Base-by-base conservation (phyloP, 2,329 filamentous ascomycete genomes). In the Arthrobotrys musiformis region DNA sequence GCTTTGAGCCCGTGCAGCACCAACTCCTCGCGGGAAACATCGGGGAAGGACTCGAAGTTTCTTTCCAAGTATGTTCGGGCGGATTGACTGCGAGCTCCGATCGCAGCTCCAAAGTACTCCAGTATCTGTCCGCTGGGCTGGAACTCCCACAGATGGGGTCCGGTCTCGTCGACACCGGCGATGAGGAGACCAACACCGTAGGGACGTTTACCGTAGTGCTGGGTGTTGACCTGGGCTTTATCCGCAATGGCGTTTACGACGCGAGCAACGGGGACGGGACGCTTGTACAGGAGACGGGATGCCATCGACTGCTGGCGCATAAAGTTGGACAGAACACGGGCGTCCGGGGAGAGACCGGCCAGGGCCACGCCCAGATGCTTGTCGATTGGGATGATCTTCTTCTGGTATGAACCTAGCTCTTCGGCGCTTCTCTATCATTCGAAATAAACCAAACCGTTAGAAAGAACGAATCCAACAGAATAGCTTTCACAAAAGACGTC, bases 281-380 rank as follows among this genome's bases (percentile, higher is more conserved):
- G 94, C 85, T 93, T 94, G 87, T 97, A 98, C 72, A 93, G 97
- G 82, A 99, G 91, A 84, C 94, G 93, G 82, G 95, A 94, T 82
- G 93, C 92, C 82, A 99, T 93, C 79, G 93, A 97, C 86, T 98
- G 95, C 86, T 97, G 93, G 88, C 97, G 98, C 94, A 99, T 98
- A 88, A 97, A 99, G 89, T 99, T 99, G 88, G 94, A 97, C 81
- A 99, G 93, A 81, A 99, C 95, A 83, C 95, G 95, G 83, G 94
- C 95, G 85, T 99, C 95, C 74, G 94, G 97, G 80, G 95, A 95
- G 79, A 99, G 92, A 81, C 95, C 95, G 81, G 95, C 95, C 82
- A 99, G 96, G 82, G 94, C 93, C 82, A 99, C 90, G 81, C 94
- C 95, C 82, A 95, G 91, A 85, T 99, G 95, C 82, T 94, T 92